Base-by-base conservation (phyloP, 768 basidiomycete species). In the Trametes cingulata region DNA sequence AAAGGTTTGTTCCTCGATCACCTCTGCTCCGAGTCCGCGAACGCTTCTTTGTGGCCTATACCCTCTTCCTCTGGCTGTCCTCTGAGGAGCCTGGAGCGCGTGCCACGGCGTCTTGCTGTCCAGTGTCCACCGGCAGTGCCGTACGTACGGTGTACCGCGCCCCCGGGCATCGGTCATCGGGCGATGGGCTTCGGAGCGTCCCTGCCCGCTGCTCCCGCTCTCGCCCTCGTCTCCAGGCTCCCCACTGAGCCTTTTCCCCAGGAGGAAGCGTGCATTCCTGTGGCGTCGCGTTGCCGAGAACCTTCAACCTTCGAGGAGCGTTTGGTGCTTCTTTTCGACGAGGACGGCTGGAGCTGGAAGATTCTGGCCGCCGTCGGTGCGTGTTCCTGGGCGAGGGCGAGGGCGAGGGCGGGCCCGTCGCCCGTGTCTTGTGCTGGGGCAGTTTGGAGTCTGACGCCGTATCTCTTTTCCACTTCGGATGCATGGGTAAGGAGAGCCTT, bases 241-340 rank as follows among this genome's bases (percentile, higher is more conserved):
- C 24, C 22, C 6, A 2, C 12, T 17, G 25, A 15, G 19, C 22
- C 24, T 41, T 9, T n/a, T 25, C n/a, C 12, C 17, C 33, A 56
- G 46, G 46, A 33, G 39, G 27, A n/a, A n/a, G 25, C 19, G 47
- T 57, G 47, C 56, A 57, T 57, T 57, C 39, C 47, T 57, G 56
- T 57, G 56, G 56, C 56, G 56, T 42, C 39, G 37, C 13, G 39
- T 17, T 56, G 27, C 55, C 55, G 37, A 49, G 33, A 45, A 46
- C 29, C 36, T 6, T 29, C 52, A 29, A 40, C 47, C 39, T 6
- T 41, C 24, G 47, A 33, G 47, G 24, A 14, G 46, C n/a, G n/a
- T n/a, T n/a, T n/a, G n/a, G 29, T 33, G 6, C 29, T 33, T 33
- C 39, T 15, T 33, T n/a, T 42, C 41, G 27, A 35, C 29, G 41